Conservation (phyloP, 371 early-diverging fungal species). For the Mycotypha africana region DNA sequence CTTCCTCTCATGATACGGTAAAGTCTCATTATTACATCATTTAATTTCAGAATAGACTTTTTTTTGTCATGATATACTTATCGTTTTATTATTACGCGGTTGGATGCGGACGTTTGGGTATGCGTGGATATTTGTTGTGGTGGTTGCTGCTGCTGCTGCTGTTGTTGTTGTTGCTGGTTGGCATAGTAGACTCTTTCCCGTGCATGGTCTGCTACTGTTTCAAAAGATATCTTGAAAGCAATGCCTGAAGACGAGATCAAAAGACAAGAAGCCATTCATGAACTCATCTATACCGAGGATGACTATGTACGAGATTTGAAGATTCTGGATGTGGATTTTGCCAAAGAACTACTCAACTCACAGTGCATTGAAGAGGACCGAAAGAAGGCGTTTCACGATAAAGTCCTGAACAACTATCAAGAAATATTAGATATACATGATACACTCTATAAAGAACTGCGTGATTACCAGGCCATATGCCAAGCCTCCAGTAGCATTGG, state of each 20-base stretch:
- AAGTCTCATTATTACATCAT: no score
- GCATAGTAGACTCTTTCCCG: conserved; percentile 39
- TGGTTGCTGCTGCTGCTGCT: no score
- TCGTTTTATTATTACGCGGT: no score
- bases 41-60: no score
- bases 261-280: conserved; percentile 91
- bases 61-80: no score
- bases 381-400: conserved; percentile 63
- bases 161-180: no score
- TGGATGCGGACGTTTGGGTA: no score
- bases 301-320: conserved; percentile 82
- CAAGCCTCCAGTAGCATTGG: conserved; percentile 45
- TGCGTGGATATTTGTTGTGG: no score
- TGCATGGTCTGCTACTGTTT: conserved; percentile 69
- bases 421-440: conserved; percentile 70
- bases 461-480: conserved; percentile 57
- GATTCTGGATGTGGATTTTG: conserved; percentile 35
- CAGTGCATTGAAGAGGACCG: conserved; percentile 54
- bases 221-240: conserved; percentile 67
- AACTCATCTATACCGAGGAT: conserved; percentile 86
- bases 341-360: conserved; percentile 22
- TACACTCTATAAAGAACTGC: conserved; percentile 63
- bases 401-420: conserved; percentile 78
- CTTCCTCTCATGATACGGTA: conserved; percentile 38
- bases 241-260: conserved; percentile 75